These are phyloP conservation scores for Pinus taeda DNA, from an alignment of 75 land plant genomes.

Conservation along the genomic window DNA sequence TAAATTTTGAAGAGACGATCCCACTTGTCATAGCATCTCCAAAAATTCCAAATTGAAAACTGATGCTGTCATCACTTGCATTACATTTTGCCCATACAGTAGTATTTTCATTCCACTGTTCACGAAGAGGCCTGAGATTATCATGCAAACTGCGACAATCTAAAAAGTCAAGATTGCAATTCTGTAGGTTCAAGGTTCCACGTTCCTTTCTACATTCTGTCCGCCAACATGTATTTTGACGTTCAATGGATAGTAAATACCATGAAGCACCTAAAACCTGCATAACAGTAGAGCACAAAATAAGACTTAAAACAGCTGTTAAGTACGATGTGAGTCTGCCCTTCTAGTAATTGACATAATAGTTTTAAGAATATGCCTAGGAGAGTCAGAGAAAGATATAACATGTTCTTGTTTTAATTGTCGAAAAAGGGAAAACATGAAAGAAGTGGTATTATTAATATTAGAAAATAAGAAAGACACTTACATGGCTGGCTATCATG, in stretches of 20 bases:
- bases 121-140: background rate
- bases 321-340: background rate
- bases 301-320: background rate
- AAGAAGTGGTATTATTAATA: too few relatives aligned
- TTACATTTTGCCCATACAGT: slow-evolving; percentile 30
- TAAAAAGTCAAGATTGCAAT: slow-evolving; percentile 25
- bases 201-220: slow-evolving; percentile 36
- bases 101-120: slow-evolving; percentile 37
- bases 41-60: slow-evolving; percentile 62
- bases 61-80: slow-evolving; percentile 8
- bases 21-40: slow-evolving; percentile 33
- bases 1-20: slow-evolving; percentile 40
- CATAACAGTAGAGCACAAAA: background rate
- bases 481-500: slow-evolving; percentile 87
- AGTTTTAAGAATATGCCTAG: background rate
- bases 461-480: slow-evolving; percentile 6
- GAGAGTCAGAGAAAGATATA: background rate
- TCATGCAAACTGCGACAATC: slow-evolving; percentile 28
- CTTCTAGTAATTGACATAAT: background rate
- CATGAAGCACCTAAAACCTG: slow-evolving; percentile 78
- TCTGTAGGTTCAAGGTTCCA: background rate
- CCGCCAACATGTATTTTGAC: slow-evolving; percentile 68
- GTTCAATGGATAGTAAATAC: slow-evolving; percentile 66
- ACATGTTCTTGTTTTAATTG: background rate
- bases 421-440: background rate